phyloP scores from a whole-genome alignment of 345 rosid genomes.

The Pugionium dolabratum region DNA sequence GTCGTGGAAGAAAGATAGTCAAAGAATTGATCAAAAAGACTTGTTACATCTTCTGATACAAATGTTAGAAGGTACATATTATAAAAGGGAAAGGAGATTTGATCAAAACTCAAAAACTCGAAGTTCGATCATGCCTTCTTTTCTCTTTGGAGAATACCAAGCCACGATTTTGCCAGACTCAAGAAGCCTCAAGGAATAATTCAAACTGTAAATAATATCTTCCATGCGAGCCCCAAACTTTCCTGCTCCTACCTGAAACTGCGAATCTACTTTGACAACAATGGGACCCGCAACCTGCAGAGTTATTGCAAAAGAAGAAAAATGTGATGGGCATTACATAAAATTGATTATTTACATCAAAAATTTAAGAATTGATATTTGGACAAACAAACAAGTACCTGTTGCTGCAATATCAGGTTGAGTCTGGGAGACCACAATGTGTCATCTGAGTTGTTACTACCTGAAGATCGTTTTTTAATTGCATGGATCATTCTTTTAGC shows the following conservation, averaged over 20 bases:
- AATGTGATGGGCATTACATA: background rate
- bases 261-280: constrained; percentile 62
- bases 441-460: constrained; percentile 36
- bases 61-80: background rate
- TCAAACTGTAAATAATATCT: constrained; percentile 66
- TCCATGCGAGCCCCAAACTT: constrained; percentile 50
- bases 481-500: constrained; percentile 49
- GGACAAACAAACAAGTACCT: constrained; percentile 48
- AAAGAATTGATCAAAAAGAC: too few relatives aligned
- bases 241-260: constrained; percentile 49
- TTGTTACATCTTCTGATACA: constrained; percentile 25
- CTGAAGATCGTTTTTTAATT: constrained; percentile 45
- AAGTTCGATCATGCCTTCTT: constrained; percentile 87
- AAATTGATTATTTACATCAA: background rate
- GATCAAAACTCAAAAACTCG: constrained; percentile 66
- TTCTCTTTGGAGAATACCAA: constrained; percentile 87
- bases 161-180: constrained; percentile 79
- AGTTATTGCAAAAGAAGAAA: background rate
- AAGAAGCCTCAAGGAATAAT: constrained; percentile 68
- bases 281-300: constrained; percentile 76
- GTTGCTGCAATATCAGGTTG: constrained; percentile 77
- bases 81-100: background rate
- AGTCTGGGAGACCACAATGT: constrained; percentile 62
- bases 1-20: too few relatives aligned
- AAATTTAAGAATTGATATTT: background rate